Percentiles rank a stretch among this genome's conserved stretches.
phyloP scores from a whole-genome alignment of 1,284 basidiomycete genomes.

The Ganoderma lucidum region DNA sequence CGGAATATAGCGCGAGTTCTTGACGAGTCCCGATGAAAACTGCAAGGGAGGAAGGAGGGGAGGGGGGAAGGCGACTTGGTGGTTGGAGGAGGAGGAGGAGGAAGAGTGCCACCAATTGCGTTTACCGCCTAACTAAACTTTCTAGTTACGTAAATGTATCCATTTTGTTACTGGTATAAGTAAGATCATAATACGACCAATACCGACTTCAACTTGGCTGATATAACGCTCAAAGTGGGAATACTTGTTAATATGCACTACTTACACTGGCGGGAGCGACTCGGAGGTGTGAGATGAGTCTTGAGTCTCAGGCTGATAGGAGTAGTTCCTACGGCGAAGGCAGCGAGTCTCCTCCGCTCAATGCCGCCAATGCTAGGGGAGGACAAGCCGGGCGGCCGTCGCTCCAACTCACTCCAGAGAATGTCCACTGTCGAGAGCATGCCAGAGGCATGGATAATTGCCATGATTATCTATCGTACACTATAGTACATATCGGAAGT shows the following conservation, averaged over 20 bases:
- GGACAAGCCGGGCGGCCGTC: no score
- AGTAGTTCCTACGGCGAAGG: no score
- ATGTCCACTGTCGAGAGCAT: neutral
- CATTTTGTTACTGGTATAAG: neutral
- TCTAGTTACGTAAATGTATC: neutral
- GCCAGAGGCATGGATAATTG: neutral
- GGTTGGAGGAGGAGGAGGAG: neutral
- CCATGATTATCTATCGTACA: neutral
- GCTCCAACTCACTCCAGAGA: no score
- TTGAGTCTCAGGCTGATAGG: no score
- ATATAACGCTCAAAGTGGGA: no score
- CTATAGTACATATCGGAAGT: slow-evolving; percentile 43
- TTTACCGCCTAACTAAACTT: neutral
- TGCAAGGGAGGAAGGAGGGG: neutral
- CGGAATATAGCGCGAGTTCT: neutral
- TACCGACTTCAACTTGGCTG: no score
- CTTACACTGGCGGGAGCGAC: no score
- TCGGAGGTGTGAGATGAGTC: no score
- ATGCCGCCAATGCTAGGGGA: no score
- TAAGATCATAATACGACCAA: neutral
- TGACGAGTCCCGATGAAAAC: neutral
- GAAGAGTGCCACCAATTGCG: neutral
- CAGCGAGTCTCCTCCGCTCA: no score
- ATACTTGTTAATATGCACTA: no score
- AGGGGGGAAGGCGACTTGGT: neutral